A percentile compares a stretch with the other conserved stretches of the same genome.
These are phyloP conservation scores for Aspergillus nomiae DNA, from an alignment of 2,329 filamentous ascomycete species.

Conservation along the genomic window DNA sequence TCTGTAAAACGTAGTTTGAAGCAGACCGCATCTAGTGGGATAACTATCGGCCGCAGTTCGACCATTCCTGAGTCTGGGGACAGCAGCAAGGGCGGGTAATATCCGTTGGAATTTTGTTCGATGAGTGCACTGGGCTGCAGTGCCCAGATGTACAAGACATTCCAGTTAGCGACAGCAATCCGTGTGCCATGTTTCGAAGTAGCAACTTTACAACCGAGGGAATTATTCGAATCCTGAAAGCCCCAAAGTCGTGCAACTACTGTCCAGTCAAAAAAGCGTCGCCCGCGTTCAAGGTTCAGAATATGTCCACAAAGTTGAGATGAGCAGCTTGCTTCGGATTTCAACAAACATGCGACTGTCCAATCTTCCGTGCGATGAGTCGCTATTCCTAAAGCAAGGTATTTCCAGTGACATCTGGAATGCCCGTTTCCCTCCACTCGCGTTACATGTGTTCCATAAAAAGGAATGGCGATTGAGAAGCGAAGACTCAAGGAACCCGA, in stretches of 20 bases:
- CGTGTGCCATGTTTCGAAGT: constrained; percentile 38
- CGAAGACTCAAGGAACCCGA: constrained; percentile 26
- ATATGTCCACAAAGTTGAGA: constrained; percentile 34
- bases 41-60: constrained; percentile 35
- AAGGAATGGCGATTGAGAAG: constrained; percentile 44
- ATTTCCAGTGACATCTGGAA: constrained; percentile 39
- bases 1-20: constrained; percentile 38
- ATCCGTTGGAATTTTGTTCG: constrained; percentile 29
- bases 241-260: constrained; percentile 40
- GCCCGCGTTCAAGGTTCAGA: constrained; percentile 42
- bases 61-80: constrained; percentile 23
- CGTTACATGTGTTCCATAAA: constrained; percentile 39
- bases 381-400: constrained; percentile 43
- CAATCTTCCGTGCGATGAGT: constrained; percentile 35
- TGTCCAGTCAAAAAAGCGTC: constrained; percentile 39
- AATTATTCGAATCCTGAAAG: constrained; percentile 36
- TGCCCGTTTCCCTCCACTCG: constrained; percentile 7
- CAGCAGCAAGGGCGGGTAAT: constrained; percentile 35
- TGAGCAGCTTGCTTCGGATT: constrained; percentile 33
- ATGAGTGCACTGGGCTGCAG: constrained; percentile 41
- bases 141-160: constrained; percentile 44
- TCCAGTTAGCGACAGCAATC: constrained; percentile 46
- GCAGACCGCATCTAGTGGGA: constrained; percentile 41
- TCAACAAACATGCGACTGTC: constrained; percentile 42
- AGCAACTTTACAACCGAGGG: constrained; percentile 41